These are phyloP conservation scores for Cryptococcus sp. DNA, from an alignment of 1,284 basidiomycete genomes.

Conservation along the genomic window DNA sequence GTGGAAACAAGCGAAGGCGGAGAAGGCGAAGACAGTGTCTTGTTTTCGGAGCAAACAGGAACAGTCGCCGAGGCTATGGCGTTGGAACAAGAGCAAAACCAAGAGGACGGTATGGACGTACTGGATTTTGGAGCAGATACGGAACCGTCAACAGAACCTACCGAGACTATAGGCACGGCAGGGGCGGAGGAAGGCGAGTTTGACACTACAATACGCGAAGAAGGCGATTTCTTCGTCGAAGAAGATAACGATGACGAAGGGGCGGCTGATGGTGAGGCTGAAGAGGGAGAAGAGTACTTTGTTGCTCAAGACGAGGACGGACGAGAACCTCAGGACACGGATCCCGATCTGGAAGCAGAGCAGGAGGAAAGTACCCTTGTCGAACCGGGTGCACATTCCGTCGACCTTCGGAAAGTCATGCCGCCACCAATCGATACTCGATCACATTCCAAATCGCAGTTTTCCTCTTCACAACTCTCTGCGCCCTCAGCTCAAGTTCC, in stretches of 20 bases:
- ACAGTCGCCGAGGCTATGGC: background rate
- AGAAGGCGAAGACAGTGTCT: slow-evolving; percentile 31
- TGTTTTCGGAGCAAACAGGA: slow-evolving; percentile 42
- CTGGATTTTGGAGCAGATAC: slow-evolving; percentile 5
- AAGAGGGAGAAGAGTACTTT: background rate
- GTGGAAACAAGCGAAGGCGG: slow-evolving; percentile 29
- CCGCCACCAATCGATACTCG: slow-evolving; percentile 19
- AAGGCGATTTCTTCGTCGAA: slow-evolving; percentile 7
- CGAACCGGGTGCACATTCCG: background rate
- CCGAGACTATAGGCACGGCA: slow-evolving; percentile 1
- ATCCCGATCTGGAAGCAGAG: slow-evolving; percentile 22
- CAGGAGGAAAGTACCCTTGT: slow-evolving; percentile 14
- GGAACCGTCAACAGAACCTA: slow-evolving; percentile 6
- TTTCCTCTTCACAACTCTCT: slow-evolving; percentile 12
- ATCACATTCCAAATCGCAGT: slow-evolving; percentile 6
- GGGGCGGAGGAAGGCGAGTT: slow-evolving; percentile 7
- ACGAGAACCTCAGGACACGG: slow-evolving; percentile 17
- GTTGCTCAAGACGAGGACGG: slow-evolving; percentile 1
- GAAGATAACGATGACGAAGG: slow-evolving; percentile 25
- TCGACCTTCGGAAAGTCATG: slow-evolving; percentile 13
- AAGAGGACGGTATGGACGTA: slow-evolving; percentile 4
- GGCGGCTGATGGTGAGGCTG: slow-evolving; percentile 37
- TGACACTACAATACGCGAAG: background rate
- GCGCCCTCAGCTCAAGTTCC: background rate
- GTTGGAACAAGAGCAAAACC: slow-evolving; percentile 3